Evolutionary conservation across 2,329 filamentous ascomycete genomes (phyloP).

Genomic region (Hirsutella thompsonii): DNA sequence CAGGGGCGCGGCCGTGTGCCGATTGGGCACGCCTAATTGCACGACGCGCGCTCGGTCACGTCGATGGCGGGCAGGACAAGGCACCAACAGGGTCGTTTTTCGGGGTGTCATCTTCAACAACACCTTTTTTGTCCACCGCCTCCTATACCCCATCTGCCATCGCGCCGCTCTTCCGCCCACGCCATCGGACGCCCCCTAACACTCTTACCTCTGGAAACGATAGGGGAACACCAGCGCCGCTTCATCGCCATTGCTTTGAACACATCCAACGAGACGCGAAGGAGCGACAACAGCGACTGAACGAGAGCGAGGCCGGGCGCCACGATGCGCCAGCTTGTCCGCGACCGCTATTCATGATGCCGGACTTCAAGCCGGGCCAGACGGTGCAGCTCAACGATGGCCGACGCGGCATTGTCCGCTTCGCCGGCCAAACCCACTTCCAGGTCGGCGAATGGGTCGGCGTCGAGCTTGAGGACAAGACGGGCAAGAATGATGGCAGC

Average conservation of each 20-base stretch:
- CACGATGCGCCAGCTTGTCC: conserved; percentile 19
- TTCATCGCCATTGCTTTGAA: too few relatives aligned
- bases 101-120: too few relatives aligned
- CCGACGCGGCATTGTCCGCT: conserved; percentile 66
- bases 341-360: conserved; percentile 28
- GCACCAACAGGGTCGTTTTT: background rate
- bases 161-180: background rate
- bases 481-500: conserved; percentile 88
- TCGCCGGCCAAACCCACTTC: conserved; percentile 68
- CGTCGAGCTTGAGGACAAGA: conserved; percentile 69
- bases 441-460: conserved; percentile 78
- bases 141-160: background rate
- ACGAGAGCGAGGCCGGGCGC: too few relatives aligned
- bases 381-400: conserved; percentile 69
- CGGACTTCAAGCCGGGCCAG: conserved; percentile 54
- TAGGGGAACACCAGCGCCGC: too few relatives aligned
- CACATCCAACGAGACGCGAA: too few relatives aligned
- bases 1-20: background rate
- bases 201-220: too few relatives aligned
- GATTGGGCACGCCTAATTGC: conserved; percentile 2
- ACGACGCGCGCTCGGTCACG: background rate
- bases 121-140: background rate
- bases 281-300: too few relatives aligned
- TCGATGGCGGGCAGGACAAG: too few relatives aligned
- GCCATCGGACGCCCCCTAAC: background rate